Percentiles rank a stretch among this genome's conserved stretches.
phyloP scores from a whole-genome alignment of 352 stramenopile genomes.

The Thalassiosira livingstoniorum region DNA sequence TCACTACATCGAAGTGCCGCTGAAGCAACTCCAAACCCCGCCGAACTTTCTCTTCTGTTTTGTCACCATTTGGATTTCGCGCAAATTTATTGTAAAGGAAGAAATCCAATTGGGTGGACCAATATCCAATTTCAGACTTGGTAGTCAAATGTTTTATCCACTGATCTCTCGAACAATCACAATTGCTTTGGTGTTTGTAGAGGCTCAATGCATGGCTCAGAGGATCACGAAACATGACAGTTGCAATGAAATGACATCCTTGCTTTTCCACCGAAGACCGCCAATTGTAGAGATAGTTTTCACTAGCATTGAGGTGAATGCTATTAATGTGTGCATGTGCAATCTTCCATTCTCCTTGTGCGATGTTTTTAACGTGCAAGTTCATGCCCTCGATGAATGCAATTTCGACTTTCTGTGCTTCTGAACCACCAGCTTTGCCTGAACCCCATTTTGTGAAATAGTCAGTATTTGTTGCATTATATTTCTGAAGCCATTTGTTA shows the following conservation, averaged over 20 bases:
- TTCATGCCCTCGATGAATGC: constrained; percentile 14
- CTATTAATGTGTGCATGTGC: constrained; percentile 10
- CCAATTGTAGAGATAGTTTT: constrained; percentile 1
- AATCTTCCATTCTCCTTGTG: constrained; percentile 9
- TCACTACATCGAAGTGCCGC: constrained; percentile 22
- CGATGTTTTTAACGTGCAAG: constrained; percentile 12
- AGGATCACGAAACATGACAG: constrained; percentile 3
- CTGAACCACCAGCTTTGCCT: not conserved
- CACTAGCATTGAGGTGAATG: constrained; percentile 23
- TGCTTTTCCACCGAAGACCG: constrained; percentile 1
- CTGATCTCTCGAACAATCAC: constrained; percentile 2
- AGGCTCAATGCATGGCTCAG: not conserved
- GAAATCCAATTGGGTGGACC: constrained; percentile 10
- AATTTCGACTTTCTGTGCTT: not conserved
- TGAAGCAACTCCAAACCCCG: constrained; percentile 7
- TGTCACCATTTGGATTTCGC: constrained; percentile 9
- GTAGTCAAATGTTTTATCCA: not conserved
- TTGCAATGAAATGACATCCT: constrained; percentile 15
- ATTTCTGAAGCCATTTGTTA: constrained; percentile 1
- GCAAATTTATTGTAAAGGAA: constrained; percentile 9
- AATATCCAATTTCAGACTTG: not conserved
- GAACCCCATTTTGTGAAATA: not conserved
- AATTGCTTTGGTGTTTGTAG: not conserved
- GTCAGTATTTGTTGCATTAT: not conserved
- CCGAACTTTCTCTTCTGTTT: constrained; percentile 6